Evolutionary conservation across 140 eudicot genomes (phyloP), one percentile per base, ranked within the genome.

Genomic region (Erigeron philadelphicus): DNA sequence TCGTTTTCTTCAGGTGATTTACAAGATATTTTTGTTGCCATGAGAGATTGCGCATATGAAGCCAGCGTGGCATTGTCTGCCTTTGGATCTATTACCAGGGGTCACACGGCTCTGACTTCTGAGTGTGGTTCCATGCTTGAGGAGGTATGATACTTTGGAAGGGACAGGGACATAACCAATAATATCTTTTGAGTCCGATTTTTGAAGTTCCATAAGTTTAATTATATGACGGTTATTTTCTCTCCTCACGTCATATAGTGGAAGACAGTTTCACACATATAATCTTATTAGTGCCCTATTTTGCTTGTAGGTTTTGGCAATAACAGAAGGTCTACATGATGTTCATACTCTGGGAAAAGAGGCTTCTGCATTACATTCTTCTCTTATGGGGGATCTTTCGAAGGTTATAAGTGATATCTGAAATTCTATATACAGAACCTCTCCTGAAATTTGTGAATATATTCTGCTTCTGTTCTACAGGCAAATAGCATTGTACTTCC

Each of bases 91-190:
- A 83, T 89, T 71, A 73, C 84, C 41, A 85, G 85, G 85, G 89
- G 91, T 60, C 99, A 87, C 71, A 85, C 95, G 64, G 90, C 95
- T 72, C 84, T 94, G 85, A 94, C 99, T 73, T 81, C 99, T 73
- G 99, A 89, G 74, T 89, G 96, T 73, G 99, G 97, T 79, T 85
- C 95, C 72, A 94, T 94, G 99, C 99, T 94, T 76, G 99, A 94
- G 79, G 99, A 94, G 95, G 99, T 93, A 74, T 48, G 46, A 13
- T 57, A 11, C 71, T 61, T 18, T 44, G n/a, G 8, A 61, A 56
- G 11, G 21, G 42, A 65, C 47, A 56, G 11, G 21, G 42, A 65
- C 47, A 7, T 3, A 53, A 49, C 38, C 42, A 9, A 6, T 56
- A 25, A 60, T 8, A 12, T 54, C 45, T 44, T 31, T 43, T 9